Base-by-base conservation (phyloP, 164 flowering plant genomes). In the Aristolochia californica region DNA sequence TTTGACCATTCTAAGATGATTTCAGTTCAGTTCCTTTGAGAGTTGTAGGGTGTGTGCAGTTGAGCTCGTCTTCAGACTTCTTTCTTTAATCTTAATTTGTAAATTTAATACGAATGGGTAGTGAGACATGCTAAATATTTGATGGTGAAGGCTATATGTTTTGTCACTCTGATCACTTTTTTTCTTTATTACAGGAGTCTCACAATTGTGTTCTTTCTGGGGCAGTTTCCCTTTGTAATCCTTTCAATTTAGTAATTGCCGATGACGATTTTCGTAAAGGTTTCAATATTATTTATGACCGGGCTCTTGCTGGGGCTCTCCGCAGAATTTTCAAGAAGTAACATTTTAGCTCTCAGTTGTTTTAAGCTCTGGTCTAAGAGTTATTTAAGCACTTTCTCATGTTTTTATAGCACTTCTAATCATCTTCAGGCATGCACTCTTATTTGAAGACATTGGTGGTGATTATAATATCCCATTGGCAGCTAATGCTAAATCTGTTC, bases 141-240 rank as follows among this genome's bases (percentile, higher is more conserved):
- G 11, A 34, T 34, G 40, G 40, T 34, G 40, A 34, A 34, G 10
- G 40, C 5, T 34, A 34, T 34, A 34, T 34, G 40, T 63, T 30
- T 49, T 56, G 26, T 56, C 15, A 50, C 27, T 23, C 53, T 22
- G 25, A 43, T 55, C 59, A 13, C 27, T 44, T 44, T 15, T 61
- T 18, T 55, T 58, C 38, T 67, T 62, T 48, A 40, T 73, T 66
- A 60, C 89, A 91, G 98, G 95, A 93, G 72, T 79, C 95, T 56
- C 63, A 72, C 57, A 28, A 53, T 58, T 84, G 95, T 64, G 81
- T 80, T 62, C 89, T 93, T 64, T 73, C 91, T 65, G 97, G 95
- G 53, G 97, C 94, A 27, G 89, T 87, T 48, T 88, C 97, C 51
- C 62, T 93, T 70, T 93, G 98, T 68, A 93, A 87, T 79, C 98